Evolutionary conservation across 129 eudicot species (phyloP).

Genomic region (Escallonia herrerae): DNA sequence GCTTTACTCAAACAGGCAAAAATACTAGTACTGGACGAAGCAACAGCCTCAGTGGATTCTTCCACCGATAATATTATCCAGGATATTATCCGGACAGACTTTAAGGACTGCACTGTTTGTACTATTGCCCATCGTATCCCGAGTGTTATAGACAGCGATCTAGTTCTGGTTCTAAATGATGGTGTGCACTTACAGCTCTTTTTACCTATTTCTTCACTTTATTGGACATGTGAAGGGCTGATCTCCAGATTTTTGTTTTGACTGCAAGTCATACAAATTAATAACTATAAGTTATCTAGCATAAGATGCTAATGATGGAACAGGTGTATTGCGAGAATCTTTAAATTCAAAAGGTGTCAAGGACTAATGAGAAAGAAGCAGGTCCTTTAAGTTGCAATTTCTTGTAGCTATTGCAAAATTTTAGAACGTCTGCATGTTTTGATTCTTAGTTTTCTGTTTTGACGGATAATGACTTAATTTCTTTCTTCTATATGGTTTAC

Average conservation of each 20-base stretch:
- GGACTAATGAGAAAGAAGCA: no score
- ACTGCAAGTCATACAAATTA: no score
- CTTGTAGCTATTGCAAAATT: background rate
- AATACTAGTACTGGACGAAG: constrained; percentile 88
- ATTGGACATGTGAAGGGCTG: background rate
- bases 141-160: constrained; percentile 87
- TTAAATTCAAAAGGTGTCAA: background rate
- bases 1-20: constrained; percentile 87
- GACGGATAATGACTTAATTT: no score
- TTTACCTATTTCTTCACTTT: background rate
- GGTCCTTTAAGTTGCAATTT: background rate
- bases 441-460: no score
- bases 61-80: constrained; percentile 88
- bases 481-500: no score
- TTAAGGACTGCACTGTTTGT: constrained; percentile 75
- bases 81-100: constrained; percentile 77
- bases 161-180: constrained; percentile 91
- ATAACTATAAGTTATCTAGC: no score
- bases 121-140: constrained; percentile 98
- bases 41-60: constrained; percentile 96
- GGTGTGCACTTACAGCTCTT: constrained; percentile 38
- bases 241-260: background rate
- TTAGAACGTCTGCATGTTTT: no score
- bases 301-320: background rate
- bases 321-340: background rate